phyloP scores from a whole-genome alignment of 1,139 yeast genomes.

The Yamadazyma taylorii region DNA sequence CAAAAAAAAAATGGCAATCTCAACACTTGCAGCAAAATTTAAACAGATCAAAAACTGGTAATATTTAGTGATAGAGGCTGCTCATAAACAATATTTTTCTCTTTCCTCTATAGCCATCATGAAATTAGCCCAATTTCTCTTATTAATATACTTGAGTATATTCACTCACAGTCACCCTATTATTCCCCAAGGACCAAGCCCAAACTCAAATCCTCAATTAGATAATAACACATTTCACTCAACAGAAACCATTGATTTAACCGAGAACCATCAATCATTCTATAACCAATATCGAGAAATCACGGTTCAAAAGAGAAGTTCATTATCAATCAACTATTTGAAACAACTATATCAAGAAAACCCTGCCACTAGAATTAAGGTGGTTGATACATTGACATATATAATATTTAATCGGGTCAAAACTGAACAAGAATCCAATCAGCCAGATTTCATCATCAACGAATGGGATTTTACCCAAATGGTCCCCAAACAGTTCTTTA shows the following conservation, averaged over 20 bases:
- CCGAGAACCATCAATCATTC: slow-evolving; percentile 8
- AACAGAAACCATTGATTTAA: slow-evolving; percentile 8
- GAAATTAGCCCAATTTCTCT: too few species aligned
- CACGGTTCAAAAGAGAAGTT: slow-evolving; percentile 5
- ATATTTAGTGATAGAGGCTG: too few species aligned
- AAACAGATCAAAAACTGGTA: too few species aligned
- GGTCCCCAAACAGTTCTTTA: not conserved
- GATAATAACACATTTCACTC: not conserved
- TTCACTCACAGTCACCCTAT: too few species aligned
- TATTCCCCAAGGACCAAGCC: too few species aligned
- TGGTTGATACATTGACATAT: slow-evolving; percentile 9
- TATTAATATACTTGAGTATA: too few species aligned
- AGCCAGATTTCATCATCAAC: slow-evolving; percentile 4
- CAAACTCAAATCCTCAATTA: not conserved
- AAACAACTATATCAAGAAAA: slow-evolving; percentile 3
- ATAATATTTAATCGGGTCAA: slow-evolving; percentile 5
- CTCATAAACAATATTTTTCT: too few species aligned
- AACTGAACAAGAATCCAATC: not conserved
- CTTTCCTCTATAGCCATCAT: too few species aligned
- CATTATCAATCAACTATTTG: slow-evolving; percentile 6
- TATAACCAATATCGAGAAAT: slow-evolving; percentile 8
- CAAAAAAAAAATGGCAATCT: not conserved
- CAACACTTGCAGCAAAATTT: not conserved
- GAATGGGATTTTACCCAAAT: slow-evolving; percentile 14
- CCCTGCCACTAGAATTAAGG: slow-evolving; percentile 6